Conservation (phyloP, 1,139 yeast species). For the Geotrichum klebahnii region DNA sequence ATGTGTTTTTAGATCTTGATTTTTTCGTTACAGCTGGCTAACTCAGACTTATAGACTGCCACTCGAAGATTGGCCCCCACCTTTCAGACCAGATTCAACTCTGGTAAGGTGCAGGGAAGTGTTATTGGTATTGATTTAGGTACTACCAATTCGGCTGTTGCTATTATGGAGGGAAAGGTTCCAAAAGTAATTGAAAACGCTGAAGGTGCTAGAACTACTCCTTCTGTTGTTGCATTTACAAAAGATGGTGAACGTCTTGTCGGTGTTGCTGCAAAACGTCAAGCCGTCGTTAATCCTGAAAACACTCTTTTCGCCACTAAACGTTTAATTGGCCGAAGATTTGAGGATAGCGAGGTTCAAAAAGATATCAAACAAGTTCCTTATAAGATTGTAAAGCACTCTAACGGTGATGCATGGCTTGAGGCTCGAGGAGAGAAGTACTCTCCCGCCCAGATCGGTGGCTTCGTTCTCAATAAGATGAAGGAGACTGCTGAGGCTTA, state of each 20-base stretch:
- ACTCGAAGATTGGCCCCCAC: conserved; percentile 9
- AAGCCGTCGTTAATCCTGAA: conserved; percentile 97
- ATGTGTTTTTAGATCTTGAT: neutral
- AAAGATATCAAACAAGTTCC: conserved; percentile 96
- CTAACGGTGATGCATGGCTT: conserved; percentile 98
- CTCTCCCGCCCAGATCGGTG: conserved; percentile 98
- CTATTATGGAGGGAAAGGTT: conserved; percentile 93
- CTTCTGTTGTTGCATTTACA: conserved; percentile 97
- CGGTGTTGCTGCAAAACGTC: conserved; percentile 98
- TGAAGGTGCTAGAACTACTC: conserved; percentile 98
- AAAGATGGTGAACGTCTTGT: conserved; percentile 93
- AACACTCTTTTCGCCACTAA: conserved; percentile 97
- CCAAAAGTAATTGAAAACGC: conserved; percentile 97
- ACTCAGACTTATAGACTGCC: neutral
- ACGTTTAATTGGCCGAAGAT: conserved; percentile 97
- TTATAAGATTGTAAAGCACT: conserved; percentile 92
- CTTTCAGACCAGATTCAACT: conserved; percentile 48
- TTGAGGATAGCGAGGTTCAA: conserved; percentile 93
- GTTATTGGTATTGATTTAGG: conserved; percentile 97
- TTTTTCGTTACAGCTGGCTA: neutral
- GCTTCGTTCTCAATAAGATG: conserved; percentile 91
- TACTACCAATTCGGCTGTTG: conserved; percentile 98
- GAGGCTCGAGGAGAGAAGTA: conserved; percentile 83
- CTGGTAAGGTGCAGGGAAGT: conserved; percentile 47
- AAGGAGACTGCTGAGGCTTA: conserved; percentile 95